phyloP scores from a whole-genome alignment of 805 yeast genomes.

The Hanseniaspora nectarophila region DNA sequence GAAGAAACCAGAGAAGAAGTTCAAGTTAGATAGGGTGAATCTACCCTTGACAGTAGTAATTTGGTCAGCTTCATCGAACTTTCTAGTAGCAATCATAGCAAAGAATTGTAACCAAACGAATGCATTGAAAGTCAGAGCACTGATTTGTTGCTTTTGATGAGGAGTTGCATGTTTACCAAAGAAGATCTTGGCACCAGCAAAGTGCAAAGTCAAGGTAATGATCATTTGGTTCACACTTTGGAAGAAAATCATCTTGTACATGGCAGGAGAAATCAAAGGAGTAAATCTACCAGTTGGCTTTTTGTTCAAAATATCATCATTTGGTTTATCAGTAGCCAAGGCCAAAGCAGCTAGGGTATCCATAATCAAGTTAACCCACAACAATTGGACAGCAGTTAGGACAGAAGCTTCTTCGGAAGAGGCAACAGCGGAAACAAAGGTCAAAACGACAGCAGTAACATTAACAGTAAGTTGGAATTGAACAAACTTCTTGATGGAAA shows the following conservation, averaged over 20 bases:
- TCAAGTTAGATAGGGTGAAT: slow-evolving; percentile 51
- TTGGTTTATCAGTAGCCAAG: slow-evolving; percentile 93
- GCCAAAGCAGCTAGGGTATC: slow-evolving; percentile 97
- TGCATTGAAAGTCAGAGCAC: slow-evolving; percentile 84
- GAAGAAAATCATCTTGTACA: slow-evolving; percentile 97
- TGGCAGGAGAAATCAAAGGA: slow-evolving; percentile 74
- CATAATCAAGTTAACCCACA: slow-evolving; percentile 97
- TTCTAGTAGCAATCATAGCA: slow-evolving; percentile 80
- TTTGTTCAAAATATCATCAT: slow-evolving; percentile 61
- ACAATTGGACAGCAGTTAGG: slow-evolving; percentile 87
- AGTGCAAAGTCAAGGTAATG: slow-evolving; percentile 71
- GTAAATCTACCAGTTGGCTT: slow-evolving; percentile 73
- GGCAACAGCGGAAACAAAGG: slow-evolving; percentile 88
- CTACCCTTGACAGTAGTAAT: slow-evolving; percentile 45
- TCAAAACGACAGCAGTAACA: slow-evolving; percentile 86
- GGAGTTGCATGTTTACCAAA: slow-evolving; percentile 27
- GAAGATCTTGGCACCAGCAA: slow-evolving; percentile 58
- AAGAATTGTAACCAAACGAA: slow-evolving; percentile 97
- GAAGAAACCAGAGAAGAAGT: slow-evolving; percentile 70
- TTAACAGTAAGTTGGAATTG: slow-evolving; percentile 96
- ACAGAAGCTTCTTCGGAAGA: slow-evolving; percentile 71
- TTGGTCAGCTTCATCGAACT: slow-evolving; percentile 78
- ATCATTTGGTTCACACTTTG: slow-evolving; percentile 69
- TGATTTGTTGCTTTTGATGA: slow-evolving; percentile 47
- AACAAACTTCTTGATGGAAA: slow-evolving; percentile 85